Evolutionary conservation across 352 stramenopile species (phyloP).

Genomic region (Phytophthora ohioensis): DNA sequence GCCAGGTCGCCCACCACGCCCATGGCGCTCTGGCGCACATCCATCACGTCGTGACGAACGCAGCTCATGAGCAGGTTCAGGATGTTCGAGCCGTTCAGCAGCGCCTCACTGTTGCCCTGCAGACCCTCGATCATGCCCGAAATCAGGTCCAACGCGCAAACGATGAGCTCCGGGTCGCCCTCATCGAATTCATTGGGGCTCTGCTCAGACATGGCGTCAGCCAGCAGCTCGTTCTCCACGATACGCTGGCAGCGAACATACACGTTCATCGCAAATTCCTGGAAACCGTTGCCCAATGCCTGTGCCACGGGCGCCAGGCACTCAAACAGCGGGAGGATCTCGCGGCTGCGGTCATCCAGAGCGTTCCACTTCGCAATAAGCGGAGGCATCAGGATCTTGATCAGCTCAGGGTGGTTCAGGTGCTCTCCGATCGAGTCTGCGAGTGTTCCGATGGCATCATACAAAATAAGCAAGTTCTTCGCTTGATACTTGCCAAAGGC

Average conservation of each 20-base stretch:
- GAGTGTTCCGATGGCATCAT: conserved; percentile 96
- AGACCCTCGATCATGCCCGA: conserved; percentile 92
- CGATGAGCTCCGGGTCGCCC: conserved; percentile 90
- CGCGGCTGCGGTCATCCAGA: conserved; percentile 78
- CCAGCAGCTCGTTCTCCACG: conserved; percentile 87
- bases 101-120: conserved; percentile 71
- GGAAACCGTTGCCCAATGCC: conserved; percentile 87
- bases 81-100: conserved; percentile 87
- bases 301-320: conserved; percentile 89
- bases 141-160: conserved; percentile 90
- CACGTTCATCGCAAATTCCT: conserved; percentile 88
- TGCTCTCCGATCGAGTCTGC: conserved; percentile 93
- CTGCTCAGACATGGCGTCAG: conserved; percentile 82
- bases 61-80: conserved; percentile 90
- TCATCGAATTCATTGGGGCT: conserved; percentile 83
- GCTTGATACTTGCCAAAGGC: conserved; percentile 95
- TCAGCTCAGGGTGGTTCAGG: conserved; percentile 93
- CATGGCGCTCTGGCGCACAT: conserved; percentile 92
- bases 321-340: conserved; percentile 91
- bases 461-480: conserved; percentile 96
- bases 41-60: conserved; percentile 86
- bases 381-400: conserved; percentile 93
- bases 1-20: conserved; percentile 90
- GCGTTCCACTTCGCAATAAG: conserved; percentile 94
- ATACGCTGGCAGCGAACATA: conserved; percentile 85